phyloP scores from a whole-genome alignment of 140 eudicot genomes.

The Eryngium alpinum region DNA sequence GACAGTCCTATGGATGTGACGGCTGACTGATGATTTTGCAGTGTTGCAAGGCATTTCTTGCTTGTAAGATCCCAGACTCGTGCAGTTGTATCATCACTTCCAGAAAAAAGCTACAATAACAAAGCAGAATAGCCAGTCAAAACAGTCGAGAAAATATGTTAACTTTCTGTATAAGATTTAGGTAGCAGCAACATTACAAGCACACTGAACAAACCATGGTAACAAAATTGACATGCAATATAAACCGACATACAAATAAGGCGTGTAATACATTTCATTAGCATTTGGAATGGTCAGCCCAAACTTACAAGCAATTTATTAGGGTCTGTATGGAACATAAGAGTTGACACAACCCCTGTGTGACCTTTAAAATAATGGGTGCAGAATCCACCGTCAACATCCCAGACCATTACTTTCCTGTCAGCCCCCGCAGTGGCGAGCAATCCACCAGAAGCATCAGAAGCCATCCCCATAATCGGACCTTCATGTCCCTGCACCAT shows the following conservation, averaged over 20 bases:
- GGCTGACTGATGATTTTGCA: conserved; percentile 72
- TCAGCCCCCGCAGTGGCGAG: conserved; percentile 93
- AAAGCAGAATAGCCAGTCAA: not conserved
- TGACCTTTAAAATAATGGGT: conserved; percentile 88
- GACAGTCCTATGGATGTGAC: conserved; percentile 70
- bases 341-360: conserved; percentile 60
- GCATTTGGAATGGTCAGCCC: not conserved
- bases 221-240: not conserved
- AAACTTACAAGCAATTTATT: conserved; percentile 55
- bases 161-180: not conserved
- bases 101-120: conserved; percentile 59
- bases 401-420: conserved; percentile 84
- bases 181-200: not conserved
- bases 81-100: conserved; percentile 70
- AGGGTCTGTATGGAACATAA: conserved; percentile 78
- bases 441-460: conserved; percentile 88
- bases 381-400: conserved; percentile 84
- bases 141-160: not conserved
- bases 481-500: conserved; percentile 75
- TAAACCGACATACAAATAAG: not conserved
- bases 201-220: not conserved
- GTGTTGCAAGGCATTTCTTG: conserved; percentile 62
- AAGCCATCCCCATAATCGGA: conserved; percentile 76
- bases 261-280: not conserved
- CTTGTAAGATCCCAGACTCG: conserved; percentile 75